Base-by-base conservation (phyloP, 768 basidiomycete genomes). In the Artomyces pyxidatus region DNA sequence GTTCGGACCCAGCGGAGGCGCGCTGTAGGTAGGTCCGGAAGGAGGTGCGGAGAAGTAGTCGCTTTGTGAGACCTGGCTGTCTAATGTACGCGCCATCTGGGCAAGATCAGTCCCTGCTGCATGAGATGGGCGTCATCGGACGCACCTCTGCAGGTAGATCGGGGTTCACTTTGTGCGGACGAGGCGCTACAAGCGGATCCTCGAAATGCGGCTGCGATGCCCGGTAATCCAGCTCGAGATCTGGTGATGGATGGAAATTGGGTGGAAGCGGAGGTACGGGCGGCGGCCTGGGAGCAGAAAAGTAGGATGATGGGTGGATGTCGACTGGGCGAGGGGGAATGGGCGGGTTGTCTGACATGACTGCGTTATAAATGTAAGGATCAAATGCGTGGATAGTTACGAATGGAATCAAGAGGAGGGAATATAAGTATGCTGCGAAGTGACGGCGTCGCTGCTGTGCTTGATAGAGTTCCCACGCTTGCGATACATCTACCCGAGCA, bases 51-150 rank as follows among this genome's bases (percentile, higher is more conserved):
- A 38, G 28, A 54, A 42, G 54, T 54, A 16, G 58, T 50, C 44
- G 61, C 16, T 42, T 21, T 32, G 50, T 28, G 50, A 46, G 21
- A 59, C 47, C 30, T 77, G 73, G 42, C 75, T 72, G 59, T 86
- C 82, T 11, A 86, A 64, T 14, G 69, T 72, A 52, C 73, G 71
- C 9, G 83, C 80, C 76, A 85, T 85, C 82, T 85, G 61, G 43
- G 58, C 54, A 58, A 63, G 45, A 48, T 45, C 48, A 42, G 55
- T 55, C 47, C 56, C 48, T 40, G 54, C 17, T 23, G 42, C 47
- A 25, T 41, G 11, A 27, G 46, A 27, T 51, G 50, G 59, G 48
- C 48, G 52, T 47, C 40, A 25, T n/a, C 26, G 47, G n/a, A 71
- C 76, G 61, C 60, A 83, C 85, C 59, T 83, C 81, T 27, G 75